Percentiles rank a stretch among this genome's conserved stretches.
Evolutionary conservation across 78 protist species (phyloP).

Genomic region (Dictyostelium intermedium): DNA sequence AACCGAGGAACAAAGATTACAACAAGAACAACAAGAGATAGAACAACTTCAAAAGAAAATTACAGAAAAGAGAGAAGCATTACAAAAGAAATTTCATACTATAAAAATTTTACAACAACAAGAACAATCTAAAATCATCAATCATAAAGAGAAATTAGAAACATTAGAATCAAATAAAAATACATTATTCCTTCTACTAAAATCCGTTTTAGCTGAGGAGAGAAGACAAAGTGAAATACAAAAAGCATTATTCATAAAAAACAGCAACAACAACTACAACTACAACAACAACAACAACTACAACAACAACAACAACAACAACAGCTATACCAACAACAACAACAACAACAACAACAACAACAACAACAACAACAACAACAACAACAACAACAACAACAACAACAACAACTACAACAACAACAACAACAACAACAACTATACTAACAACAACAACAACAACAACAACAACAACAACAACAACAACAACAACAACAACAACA

Average conservation of each 20-base stretch:
- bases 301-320: conserved; percentile 5
- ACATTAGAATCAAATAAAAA: neutral
- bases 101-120: neutral
- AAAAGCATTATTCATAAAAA: neutral
- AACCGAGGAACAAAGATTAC: neutral
- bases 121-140: neutral
- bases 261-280: neutral
- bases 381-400: neutral
- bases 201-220: neutral
- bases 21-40: neutral
- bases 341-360: neutral
- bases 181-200: neutral
- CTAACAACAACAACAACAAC: too few relatives aligned
- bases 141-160: neutral
- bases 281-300: neutral
- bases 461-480: too few relatives aligned
- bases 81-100: neutral
- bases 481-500: neutral
- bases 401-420: neutral
- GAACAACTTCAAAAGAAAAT: neutral
- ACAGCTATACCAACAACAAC: neutral
- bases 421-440: neutral
- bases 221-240: neutral
- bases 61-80: neutral
- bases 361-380: neutral